These are phyloP conservation scores for Hypericum androsaemum DNA, from an alignment of 345 rosid genomes.

Conservation along the genomic window DNA sequence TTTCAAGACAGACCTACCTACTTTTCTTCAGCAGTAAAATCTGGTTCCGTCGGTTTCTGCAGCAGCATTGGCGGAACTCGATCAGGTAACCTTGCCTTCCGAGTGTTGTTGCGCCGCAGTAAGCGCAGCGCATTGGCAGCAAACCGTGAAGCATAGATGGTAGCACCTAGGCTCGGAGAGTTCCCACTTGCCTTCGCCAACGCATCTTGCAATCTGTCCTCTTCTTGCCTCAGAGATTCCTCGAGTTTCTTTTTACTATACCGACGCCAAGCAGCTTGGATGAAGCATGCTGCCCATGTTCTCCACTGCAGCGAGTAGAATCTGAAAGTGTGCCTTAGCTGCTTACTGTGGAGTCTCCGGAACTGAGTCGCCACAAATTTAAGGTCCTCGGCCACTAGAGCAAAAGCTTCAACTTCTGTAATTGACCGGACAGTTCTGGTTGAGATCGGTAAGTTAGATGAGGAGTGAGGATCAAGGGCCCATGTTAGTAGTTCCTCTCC, in stretches of 20 bases:
- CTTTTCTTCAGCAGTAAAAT: background rate
- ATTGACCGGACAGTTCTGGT: background rate
- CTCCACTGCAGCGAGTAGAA: conserved; percentile 4
- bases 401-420: conserved; percentile 1
- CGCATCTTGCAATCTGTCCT: background rate
- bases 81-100: background rate
- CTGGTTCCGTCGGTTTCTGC: conserved; percentile 1
- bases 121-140: background rate
- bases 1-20: background rate
- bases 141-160: background rate
- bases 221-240: background rate
- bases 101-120: background rate
- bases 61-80: background rate
- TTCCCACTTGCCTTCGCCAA: background rate
- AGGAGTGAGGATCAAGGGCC: background rate
- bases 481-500: background rate
- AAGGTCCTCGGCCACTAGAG: background rate
- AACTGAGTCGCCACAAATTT: background rate
- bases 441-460: background rate
- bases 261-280: conserved; percentile 5
- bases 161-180: background rate
- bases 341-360: background rate
- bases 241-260: conserved; percentile 1
- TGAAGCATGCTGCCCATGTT: conserved; percentile 3
- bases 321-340: background rate